Conservation (phyloP, 2,329 filamentous ascomycete genomes). For the Fusarium armeniacum region DNA sequence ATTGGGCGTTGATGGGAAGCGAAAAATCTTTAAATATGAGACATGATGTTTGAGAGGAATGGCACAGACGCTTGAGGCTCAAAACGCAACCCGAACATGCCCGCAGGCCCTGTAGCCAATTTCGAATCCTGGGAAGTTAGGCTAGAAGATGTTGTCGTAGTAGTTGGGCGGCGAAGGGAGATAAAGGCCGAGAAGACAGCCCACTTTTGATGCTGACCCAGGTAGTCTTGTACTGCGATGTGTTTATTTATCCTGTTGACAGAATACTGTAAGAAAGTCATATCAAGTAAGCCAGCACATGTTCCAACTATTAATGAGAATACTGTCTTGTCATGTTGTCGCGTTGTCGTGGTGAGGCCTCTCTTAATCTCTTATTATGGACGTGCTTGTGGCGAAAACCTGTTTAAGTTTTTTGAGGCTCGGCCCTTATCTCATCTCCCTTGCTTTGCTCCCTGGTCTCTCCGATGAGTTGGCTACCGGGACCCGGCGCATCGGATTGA, state of each 20-base stretch:
- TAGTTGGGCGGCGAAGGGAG: conserved; percentile 43
- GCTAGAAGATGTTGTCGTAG: conserved; percentile 11
- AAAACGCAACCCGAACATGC: conserved; percentile 19
- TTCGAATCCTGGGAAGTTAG: conserved; percentile 35
- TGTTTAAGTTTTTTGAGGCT: conserved; percentile 42
- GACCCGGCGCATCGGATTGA: conserved; percentile 36
- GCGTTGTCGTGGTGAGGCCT: conserved; percentile 20
- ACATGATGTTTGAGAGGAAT: conserved; percentile 4
- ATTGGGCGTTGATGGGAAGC: background rate
- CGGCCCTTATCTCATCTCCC: conserved; percentile 44
- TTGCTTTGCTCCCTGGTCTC: background rate
- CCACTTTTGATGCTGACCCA: conserved; percentile 23
- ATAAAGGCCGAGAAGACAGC: conserved; percentile 23
- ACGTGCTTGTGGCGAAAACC: conserved; percentile 26
- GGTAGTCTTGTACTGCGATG: background rate
- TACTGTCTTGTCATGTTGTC: background rate
- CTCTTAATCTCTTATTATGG: conserved; percentile 25
- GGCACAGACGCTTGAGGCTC: conserved; percentile 22
- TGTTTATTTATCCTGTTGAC: background rate
- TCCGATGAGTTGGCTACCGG: conserved; percentile 39
- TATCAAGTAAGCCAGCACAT: too few species aligned
- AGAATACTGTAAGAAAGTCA: too few species aligned
- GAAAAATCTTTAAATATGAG: conserved; percentile 15
- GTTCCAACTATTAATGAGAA: background rate
- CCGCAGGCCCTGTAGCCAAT: conserved; percentile 38